Conservation (phyloP, 495 filamentous ascomycete genomes). For the Viridothelium virens region DNA sequence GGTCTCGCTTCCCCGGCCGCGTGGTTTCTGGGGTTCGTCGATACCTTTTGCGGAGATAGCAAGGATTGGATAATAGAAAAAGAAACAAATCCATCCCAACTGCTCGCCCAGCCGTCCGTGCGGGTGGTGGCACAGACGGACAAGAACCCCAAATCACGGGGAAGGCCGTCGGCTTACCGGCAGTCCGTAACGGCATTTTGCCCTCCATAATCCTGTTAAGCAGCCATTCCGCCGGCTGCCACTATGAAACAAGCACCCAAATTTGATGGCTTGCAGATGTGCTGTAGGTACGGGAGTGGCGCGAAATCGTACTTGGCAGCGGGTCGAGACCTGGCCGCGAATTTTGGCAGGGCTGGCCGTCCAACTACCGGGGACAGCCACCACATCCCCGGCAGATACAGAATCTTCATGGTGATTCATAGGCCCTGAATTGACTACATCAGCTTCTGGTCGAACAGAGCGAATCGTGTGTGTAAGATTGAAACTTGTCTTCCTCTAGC, state of each 20-base stretch:
- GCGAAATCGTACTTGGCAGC: too few relatives aligned
- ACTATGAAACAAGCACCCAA: neutral
- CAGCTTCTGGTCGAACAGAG: neutral
- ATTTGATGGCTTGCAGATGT: neutral
- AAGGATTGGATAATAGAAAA: constrained; percentile 3
- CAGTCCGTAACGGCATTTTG: constrained; percentile 3
- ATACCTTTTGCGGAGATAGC: neutral
- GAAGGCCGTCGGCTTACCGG: neutral
- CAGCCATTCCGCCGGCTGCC: neutral
- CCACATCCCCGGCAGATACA: too few relatives aligned
- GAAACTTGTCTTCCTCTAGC: neutral
- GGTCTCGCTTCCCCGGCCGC: neutral
- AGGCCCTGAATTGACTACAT: neutral
- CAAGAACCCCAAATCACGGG: neutral
- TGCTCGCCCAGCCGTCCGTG: too few relatives aligned
- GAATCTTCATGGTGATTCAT: too few relatives aligned
- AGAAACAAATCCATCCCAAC: too few relatives aligned
- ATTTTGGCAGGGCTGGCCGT: too few relatives aligned
- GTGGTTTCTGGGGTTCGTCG: neutral
- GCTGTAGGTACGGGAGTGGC: neutral
- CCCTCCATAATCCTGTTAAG: neutral
- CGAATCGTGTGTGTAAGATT: too few relatives aligned
- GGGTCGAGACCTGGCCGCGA: too few relatives aligned
- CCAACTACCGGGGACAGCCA: too few relatives aligned
- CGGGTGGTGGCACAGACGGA: neutral